A percentile compares a stretch with the other conserved stretches of the same genome.
Evolutionary conservation across 306 rosid genomes (phyloP).

Genomic region (Chamaecrista fasciculata): DNA sequence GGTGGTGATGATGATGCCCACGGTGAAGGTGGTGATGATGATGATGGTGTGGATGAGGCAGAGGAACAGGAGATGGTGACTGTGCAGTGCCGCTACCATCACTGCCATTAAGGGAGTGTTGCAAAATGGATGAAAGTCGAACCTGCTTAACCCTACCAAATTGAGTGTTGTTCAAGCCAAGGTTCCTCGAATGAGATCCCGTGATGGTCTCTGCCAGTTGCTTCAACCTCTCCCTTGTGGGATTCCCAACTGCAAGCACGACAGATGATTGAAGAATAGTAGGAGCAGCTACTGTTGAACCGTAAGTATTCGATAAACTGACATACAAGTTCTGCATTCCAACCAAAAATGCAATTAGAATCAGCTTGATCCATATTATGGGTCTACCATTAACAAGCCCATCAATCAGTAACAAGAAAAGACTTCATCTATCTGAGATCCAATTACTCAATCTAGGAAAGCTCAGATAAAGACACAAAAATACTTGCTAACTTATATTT

Average conservation of each 20-base stretch:
- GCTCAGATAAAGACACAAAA: neutral
- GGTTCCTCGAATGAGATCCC: slow-evolving; percentile 69
- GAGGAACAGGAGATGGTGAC: slow-evolving; percentile 73
- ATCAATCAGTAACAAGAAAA: slow-evolving; percentile 3
- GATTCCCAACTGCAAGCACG: slow-evolving; percentile 62
- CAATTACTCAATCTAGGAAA: neutral
- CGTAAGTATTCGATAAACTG: slow-evolving; percentile 59
- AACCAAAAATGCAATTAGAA: slow-evolving; percentile 32
- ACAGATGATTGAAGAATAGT: slow-evolving; percentile 67
- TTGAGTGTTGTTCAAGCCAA: slow-evolving; percentile 84
- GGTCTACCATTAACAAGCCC: slow-evolving; percentile 20
- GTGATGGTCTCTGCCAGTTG: slow-evolving; percentile 86
- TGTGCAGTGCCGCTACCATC: slow-evolving; percentile 41
- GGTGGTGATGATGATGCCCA: slow-evolving; percentile 54
- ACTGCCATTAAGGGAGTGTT: slow-evolving; percentile 65
- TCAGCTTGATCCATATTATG: slow-evolving; percentile 8
- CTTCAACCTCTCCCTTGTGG: slow-evolving; percentile 64
- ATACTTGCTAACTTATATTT: neutral
- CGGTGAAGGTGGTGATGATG: slow-evolving; percentile 20
- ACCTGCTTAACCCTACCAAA: slow-evolving; percentile 95
- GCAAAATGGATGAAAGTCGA: slow-evolving; percentile 69
- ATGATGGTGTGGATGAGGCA: slow-evolving; percentile 40
- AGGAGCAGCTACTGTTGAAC: slow-evolving; percentile 73
- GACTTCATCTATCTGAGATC: neutral
- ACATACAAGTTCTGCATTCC: slow-evolving; percentile 71